Percentiles rank a stretch among this genome's conserved stretches.
These are phyloP conservation scores for Puccinia novopanici DNA, from an alignment of 1,284 basidiomycete genomes.

Conservation along the genomic window DNA sequence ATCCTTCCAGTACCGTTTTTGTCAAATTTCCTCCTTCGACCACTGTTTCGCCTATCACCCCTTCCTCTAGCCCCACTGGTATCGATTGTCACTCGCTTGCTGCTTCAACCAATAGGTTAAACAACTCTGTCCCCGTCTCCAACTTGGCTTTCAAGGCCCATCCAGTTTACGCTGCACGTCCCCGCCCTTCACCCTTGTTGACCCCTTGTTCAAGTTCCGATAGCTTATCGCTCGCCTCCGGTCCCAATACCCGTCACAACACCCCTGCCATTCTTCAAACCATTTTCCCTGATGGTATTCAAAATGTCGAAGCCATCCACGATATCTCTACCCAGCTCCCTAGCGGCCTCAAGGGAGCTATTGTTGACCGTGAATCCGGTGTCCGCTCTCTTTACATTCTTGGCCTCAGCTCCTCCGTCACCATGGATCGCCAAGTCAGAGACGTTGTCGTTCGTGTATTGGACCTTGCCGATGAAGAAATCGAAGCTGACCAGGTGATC, in stretches of 20 bases:
- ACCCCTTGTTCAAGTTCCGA: conserved; percentile 48
- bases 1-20: conserved; percentile 37
- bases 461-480: conserved; percentile 45
- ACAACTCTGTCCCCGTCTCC: not conserved
- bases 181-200: conserved; percentile 27
- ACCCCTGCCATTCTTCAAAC: conserved; percentile 7
- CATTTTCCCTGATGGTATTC: conserved; percentile 38
- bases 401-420: conserved; percentile 24
- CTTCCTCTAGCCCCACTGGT: conserved; percentile 24
- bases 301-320: conserved; percentile 35
- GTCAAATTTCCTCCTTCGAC: conserved; percentile 46
- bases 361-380: conserved; percentile 36
- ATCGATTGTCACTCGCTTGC: conserved; percentile 25
- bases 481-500: conserved; percentile 46
- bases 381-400: conserved; percentile 40
- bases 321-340: conserved; percentile 41
- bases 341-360: conserved; percentile 32
- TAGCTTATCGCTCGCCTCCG: conserved; percentile 20
- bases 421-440: not conserved
- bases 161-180: conserved; percentile 26
- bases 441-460: conserved; percentile 32
- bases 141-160: not conserved
- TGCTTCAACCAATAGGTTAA: not conserved
- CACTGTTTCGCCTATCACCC: conserved; percentile 44
- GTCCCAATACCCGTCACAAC: conserved; percentile 1